Evolutionary conservation across 2,329 filamentous ascomycete species (phyloP), one percentile per base, ranked within the genome.

Genomic region (Nannizziopsis arthrosporioides): DNA sequence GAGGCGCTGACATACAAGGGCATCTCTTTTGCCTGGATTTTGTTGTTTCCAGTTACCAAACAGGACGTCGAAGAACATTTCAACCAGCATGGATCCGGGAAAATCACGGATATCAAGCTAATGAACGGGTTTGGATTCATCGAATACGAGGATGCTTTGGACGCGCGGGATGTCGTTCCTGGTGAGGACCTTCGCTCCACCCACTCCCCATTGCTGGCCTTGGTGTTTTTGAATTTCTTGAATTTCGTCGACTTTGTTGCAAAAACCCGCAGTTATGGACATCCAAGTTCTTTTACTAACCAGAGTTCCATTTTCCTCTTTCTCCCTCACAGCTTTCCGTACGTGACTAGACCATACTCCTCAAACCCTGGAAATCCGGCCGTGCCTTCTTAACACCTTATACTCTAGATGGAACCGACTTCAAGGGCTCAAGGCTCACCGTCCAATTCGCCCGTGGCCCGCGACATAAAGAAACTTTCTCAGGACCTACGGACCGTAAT

Each of bases 91-190:
- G 92, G 90, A 65, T 90, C 88, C 59, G 92, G 92, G 68, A 88
- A 94, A 68, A 96, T 98, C 66, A 92, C 85, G 58, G 92, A 98
- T 74, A 90, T 98, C 73, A 98, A 98, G 76, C 81, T 98, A 55
- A 98, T 98, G 92, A 96, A 94, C 67, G 92, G 92, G 63, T 98
- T 98, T 66, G 92, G 92, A 67, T 98, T 98, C 75, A 94, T 98
- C 66, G 92, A 98, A 70, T 98, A 96, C 71, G 93, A 95, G 70
- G 92, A 96, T 73, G 81, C 88, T 51, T 86, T 95, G 84, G 92
- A 98, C 73, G 92, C 92, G 58, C 85, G 90, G 65, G 92, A 98
- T 72, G 89, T 98, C 56, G 92, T 98, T 63, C 92, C 92, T 70
- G 90, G 92, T 95, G 79, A 73, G 82, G 63, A 44, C 54, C 53